Base-by-base conservation (phyloP, 345 rosid species). In the Chamaenerion angustifolium region DNA sequence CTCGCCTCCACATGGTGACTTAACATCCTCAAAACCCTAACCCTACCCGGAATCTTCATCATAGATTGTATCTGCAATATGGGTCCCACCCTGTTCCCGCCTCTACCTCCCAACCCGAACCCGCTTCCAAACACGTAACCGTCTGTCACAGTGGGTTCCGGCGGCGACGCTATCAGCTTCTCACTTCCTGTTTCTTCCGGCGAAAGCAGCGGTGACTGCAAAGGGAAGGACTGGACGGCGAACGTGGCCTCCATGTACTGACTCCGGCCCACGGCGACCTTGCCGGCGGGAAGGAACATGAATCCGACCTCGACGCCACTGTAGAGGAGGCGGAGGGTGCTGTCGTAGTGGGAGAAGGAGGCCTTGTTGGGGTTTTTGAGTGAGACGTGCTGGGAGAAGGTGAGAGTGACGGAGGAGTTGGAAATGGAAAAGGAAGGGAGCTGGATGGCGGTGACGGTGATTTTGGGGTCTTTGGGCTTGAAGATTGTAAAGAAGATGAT, bases 261-360 rank as follows among this genome's bases (percentile, higher is more conserved):
- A 64, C 85, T 77, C 58, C 49, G 78, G 31, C 94, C 90, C 0
- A 94, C 56, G 8, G 71, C 85, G 74, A 88, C 76, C 68, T 82
- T 76, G 9, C 97, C 95, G 40, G 99, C 97, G 68, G 99, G 99
- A 12, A 93, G 81, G 73, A 88, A 87, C 95, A 93, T 79, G 76
- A 88, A 87, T 2, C 97, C 99, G 52, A 93, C 88, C 67, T 77
- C 95, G 46, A 76, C 71, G 10, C 95, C 96, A 12, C 88, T 70
- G 60, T 85, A 82, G 46, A 82, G 78, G 21, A 93, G 92, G 86
- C 82, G 88, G 53, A 93, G 79, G 41, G 94, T 75, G 61, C 90
- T 80, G 65, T 83, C 97, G 76, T 72, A 93, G 80, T 93, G 99
- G 58, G 95, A 70, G 74, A 93, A 93, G 35, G 55, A 71, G 60